Evolutionary conservation across 2,329 filamentous ascomycete species (phyloP).

Genomic region (Cladosporium cucumerinum): DNA sequence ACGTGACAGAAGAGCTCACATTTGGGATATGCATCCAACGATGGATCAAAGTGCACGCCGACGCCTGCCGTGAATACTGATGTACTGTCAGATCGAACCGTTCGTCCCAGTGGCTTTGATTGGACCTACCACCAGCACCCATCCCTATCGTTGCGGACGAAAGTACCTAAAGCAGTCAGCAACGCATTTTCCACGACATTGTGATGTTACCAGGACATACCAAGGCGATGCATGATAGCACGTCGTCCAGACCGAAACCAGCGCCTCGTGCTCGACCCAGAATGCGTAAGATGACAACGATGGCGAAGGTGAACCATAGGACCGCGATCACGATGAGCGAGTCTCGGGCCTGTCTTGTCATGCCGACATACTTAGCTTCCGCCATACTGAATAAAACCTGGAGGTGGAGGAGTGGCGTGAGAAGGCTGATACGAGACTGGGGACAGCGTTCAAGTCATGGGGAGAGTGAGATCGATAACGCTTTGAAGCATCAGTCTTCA

Average conservation of each 20-base stretch:
- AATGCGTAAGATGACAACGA: not conserved
- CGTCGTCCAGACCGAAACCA: constrained; percentile 7
- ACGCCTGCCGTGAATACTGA: not conserved
- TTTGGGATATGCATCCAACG: not conserved
- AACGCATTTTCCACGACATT: not conserved
- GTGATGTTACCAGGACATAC: not conserved
- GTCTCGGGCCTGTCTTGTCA: constrained; percentile 6
- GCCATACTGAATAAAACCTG: not conserved
- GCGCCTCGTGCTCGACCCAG: constrained; percentile 9
- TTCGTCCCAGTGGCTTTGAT: not conserved
- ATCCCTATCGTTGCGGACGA: constrained; percentile 7
- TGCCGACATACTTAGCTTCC: not conserved
- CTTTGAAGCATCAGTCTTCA: not conserved
- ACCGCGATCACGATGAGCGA: not conserved
- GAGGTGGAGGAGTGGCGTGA: not conserved
- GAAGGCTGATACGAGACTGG: not conserved
- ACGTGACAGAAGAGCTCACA: not conserved
- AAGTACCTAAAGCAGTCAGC: not conserved
- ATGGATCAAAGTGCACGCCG: not conserved
- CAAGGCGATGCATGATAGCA: constrained; percentile 8
- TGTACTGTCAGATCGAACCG: not conserved
- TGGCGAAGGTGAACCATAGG: not conserved
- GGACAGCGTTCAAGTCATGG: not conserved
- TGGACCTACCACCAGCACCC: constrained; percentile 1
- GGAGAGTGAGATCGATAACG: not conserved